phyloP scores from a whole-genome alignment of 495 filamentous ascomycete species.

The Aspergillus indologenus region DNA sequence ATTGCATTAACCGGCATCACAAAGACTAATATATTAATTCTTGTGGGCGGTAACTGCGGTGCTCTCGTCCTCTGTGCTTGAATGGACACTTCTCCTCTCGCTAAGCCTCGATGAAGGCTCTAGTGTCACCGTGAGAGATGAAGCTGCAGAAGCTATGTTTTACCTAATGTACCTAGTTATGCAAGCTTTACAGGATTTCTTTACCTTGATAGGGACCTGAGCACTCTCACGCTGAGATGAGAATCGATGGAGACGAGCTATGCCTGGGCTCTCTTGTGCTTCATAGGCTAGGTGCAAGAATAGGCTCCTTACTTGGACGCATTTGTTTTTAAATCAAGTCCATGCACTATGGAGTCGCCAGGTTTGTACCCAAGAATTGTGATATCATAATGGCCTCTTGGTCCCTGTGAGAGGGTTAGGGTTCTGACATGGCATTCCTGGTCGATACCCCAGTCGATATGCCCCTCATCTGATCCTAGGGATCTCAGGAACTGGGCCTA shows the following conservation, averaged over 20 bases:
- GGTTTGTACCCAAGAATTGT: background rate
- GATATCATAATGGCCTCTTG: conserved; percentile 8
- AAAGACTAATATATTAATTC: background rate
- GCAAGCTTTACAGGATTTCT: background rate
- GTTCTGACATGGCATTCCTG: conserved; percentile 14
- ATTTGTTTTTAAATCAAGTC: background rate
- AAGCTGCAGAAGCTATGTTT: background rate
- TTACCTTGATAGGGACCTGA: background rate
- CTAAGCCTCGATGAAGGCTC: background rate
- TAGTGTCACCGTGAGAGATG: background rate
- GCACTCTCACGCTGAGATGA: background rate
- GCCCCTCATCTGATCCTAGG: background rate
- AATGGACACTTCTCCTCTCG: background rate
- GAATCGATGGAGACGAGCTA: background rate
- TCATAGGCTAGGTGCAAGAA: no score
- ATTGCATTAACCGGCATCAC: background rate
- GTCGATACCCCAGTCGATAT: background rate
- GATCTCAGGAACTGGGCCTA: background rate
- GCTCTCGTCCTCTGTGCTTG: background rate
- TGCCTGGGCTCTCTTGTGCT: background rate
- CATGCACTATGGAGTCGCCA: background rate
- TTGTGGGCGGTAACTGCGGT: background rate
- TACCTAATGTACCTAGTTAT: background rate
- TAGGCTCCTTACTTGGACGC: background rate
- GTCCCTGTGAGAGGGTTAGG: conserved; percentile 4